phyloP scores from a whole-genome alignment of 2,329 filamentous ascomycete genomes.

The Phialophora expanda region DNA sequence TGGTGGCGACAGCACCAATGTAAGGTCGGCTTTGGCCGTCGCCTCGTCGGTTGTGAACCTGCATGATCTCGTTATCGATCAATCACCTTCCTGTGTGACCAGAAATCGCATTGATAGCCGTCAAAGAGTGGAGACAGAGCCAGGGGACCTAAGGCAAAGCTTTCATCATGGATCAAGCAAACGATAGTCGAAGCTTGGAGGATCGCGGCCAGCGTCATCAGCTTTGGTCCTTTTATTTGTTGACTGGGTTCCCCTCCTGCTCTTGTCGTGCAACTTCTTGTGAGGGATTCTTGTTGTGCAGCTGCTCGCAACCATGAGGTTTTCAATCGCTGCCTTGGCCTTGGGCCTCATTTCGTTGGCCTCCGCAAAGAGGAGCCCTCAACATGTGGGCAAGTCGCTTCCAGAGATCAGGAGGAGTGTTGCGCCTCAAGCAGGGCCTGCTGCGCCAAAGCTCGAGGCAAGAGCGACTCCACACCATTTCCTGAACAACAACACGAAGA shows the following conservation, averaged over 20 bases:
- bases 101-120: background rate
- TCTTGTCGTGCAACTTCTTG: slow-evolving; percentile 3
- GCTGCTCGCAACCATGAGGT: slow-evolving; percentile 30
- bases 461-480: slow-evolving; percentile 28
- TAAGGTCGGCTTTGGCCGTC: slow-evolving; percentile 15
- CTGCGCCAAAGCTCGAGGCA: slow-evolving; percentile 23
- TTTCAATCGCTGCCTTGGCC: slow-evolving; percentile 29
- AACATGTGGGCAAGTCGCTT: slow-evolving; percentile 38
- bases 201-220: background rate
- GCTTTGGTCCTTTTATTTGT: slow-evolving; percentile 11
- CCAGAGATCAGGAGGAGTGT: slow-evolving; percentile 29
- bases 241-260: background rate
- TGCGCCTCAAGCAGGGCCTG: slow-evolving; percentile 19
- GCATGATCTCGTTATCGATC: slow-evolving; percentile 26
- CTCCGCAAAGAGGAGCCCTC: slow-evolving; percentile 31
- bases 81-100: slow-evolving; percentile 18
- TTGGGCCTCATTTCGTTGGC: slow-evolving; percentile 28
- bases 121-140: slow-evolving; percentile 7
- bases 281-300: background rate
- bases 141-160: slow-evolving; percentile 3
- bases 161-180: slow-evolving; percentile 18
- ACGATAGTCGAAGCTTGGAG: slow-evolving; percentile 4
- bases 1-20: slow-evolving; percentile 4
- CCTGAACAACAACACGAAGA: slow-evolving; percentile 34
- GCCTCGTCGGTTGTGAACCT: slow-evolving; percentile 6